Base-by-base conservation (phyloP, 306 rosid genomes). In the Rosa chinensis region DNA sequence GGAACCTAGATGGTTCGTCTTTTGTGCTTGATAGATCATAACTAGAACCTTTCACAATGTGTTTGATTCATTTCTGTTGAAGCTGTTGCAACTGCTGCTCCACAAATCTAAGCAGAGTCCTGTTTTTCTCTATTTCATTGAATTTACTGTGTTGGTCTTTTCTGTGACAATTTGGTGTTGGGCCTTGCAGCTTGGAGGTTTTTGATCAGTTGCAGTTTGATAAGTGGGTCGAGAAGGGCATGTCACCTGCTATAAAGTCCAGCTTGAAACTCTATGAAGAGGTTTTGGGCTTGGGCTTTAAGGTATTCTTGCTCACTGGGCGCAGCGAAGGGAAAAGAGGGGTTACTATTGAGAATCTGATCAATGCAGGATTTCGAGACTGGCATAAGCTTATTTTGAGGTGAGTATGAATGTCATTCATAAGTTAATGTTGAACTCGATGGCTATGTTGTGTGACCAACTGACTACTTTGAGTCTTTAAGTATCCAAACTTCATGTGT, bases 291-390 rank as follows among this genome's bases (percentile, higher is more conserved):
- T 20, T 87, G 86, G 99, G 99, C 20, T 89, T 86, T 80, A 92
- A 91, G 90, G 85, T 95, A 58, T 79, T 95, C 85, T 88, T 95
- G 80, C 83, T 95, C 80, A 95, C 98, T n/a, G 99, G 99, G 35
- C 84, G 98, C 72, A 79, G 81, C 7, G 99, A 95, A 79, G 77
- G 77, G 37, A 97, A 88, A 40, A 82, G 97, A 82, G 66, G 63
- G 80, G 74, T 71, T 75, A 95, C 98, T 6, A 75, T 84, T 39
- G 89, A 90, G 77, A 95, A 95, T 88, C 84, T 95, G 85, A 88
- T 73, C 80, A 81, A 83, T 69, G 93, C 89, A 14, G 99, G 99
- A 12, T 86, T 90, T 77, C 80, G 68, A 64, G 90, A 84, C 58
- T 95, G 99, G 97, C 85, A 95, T 77, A 82, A 88, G 77, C 97